phyloP scores from a whole-genome alignment of 2,329 filamentous ascomycete genomes.

The Lachnellula willkommii region DNA sequence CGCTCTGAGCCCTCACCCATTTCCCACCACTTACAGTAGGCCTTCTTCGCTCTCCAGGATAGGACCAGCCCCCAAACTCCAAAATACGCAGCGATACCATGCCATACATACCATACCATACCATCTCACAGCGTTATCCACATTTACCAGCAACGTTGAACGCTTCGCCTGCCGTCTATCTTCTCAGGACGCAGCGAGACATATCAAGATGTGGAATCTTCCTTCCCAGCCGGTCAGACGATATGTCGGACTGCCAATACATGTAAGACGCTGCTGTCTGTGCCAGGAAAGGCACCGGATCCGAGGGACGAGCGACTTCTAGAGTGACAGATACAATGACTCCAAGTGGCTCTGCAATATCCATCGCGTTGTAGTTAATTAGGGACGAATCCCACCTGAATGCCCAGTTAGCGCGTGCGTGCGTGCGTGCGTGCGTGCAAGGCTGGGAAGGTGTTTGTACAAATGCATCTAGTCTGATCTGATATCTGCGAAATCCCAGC shows the following conservation, averaged over 20 bases:
- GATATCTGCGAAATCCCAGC: conserved; percentile 40
- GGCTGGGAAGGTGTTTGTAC: conserved; percentile 4
- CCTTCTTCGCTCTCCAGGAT: background rate
- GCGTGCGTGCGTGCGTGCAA: background rate
- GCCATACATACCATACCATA: too few relatives aligned
- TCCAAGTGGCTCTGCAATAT: conserved; percentile 35
- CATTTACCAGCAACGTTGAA: conserved; percentile 30
- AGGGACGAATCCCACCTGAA: conserved; percentile 35
- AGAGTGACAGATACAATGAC: conserved; percentile 33
- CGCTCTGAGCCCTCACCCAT: background rate
- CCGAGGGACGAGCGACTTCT: conserved; percentile 32
- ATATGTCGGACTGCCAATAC: conserved; percentile 32
- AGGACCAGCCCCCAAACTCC: conserved; percentile 11
- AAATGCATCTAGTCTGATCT: conserved; percentile 34
- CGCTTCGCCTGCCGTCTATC: conserved; percentile 13
- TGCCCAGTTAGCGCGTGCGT: background rate
- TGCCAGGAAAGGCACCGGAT: conserved; percentile 7
- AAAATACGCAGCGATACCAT: conserved; percentile 20
- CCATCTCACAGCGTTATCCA: conserved; percentile 6
- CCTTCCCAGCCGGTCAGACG: conserved; percentile 26
- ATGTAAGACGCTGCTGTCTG: background rate
- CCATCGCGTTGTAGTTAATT: conserved; percentile 39
- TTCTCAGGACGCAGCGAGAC: conserved; percentile 18
- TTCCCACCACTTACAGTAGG: background rate
- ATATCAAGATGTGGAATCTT: conserved; percentile 22